phyloP scores from a whole-genome alignment of 2,329 filamentous ascomycete genomes.

The Lachnellula cervina region DNA sequence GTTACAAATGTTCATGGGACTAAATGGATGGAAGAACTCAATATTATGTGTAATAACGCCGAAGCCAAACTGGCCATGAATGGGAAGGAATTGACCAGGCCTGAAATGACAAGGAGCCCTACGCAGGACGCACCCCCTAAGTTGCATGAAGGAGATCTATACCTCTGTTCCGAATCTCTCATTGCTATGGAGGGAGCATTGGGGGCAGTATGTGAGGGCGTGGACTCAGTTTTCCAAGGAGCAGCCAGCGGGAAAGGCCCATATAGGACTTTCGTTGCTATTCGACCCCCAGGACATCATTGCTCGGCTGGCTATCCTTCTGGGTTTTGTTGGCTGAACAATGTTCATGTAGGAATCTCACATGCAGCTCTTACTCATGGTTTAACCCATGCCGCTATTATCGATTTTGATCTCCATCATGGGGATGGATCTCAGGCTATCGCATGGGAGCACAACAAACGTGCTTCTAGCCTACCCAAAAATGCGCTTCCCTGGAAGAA shows the following conservation, averaged over 20 bases:
- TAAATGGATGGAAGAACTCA: constrained; percentile 91
- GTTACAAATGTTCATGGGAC: constrained; percentile 88
- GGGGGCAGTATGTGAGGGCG: constrained; percentile 87
- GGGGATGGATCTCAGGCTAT: constrained; percentile 95
- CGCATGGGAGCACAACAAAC: constrained; percentile 82
- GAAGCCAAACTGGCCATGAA: constrained; percentile 71
- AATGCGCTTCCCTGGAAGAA: constrained; percentile 75
- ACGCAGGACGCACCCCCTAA: constrained; percentile 41
- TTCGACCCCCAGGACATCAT: constrained; percentile 91
- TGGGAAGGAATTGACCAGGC: constrained; percentile 72
- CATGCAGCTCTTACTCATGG: constrained; percentile 80
- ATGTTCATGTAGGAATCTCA: constrained; percentile 94
- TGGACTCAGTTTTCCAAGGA: constrained; percentile 74
- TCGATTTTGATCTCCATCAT: constrained; percentile 84
- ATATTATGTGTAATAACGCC: constrained; percentile 75
- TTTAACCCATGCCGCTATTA: constrained; percentile 87
- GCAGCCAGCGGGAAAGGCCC: constrained; percentile 45
- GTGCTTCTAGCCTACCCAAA: constrained; percentile 58
- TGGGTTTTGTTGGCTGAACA: constrained; percentile 98
- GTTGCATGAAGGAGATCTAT: constrained; percentile 85
- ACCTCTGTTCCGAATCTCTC: constrained; percentile 80
- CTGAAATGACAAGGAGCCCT: constrained; percentile 52
- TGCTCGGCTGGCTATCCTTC: constrained; percentile 87
- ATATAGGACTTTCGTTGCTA: constrained; percentile 80
- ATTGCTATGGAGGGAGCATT: constrained; percentile 86